Conservation (phyloP, 208 protist genomes). For the Crithidia thermophila region DNA sequence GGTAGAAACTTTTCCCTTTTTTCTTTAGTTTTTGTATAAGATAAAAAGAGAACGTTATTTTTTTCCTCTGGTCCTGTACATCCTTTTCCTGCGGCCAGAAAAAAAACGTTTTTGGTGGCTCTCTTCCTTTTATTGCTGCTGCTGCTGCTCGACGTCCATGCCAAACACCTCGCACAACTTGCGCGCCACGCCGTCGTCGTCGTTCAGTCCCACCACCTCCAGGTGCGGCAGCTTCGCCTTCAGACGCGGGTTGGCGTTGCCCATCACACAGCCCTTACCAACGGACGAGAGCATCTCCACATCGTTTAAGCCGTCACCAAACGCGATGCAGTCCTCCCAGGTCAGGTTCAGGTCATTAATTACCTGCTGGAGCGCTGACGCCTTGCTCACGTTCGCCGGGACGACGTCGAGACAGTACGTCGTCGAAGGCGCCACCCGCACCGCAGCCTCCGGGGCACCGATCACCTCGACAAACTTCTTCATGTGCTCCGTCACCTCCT, state of each 20-base stretch:
- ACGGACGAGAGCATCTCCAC: slow-evolving; percentile 57
- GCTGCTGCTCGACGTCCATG: slow-evolving; percentile 14
- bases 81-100: background rate
- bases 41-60: background rate
- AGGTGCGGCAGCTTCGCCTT: slow-evolving; percentile 61
- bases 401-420: slow-evolving; percentile 67
- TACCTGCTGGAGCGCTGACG: slow-evolving; percentile 54
- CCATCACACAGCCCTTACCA: slow-evolving; percentile 77
- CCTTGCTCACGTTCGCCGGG: slow-evolving; percentile 62
- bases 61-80: background rate
- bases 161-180: slow-evolving; percentile 70
- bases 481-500: slow-evolving; percentile 38
- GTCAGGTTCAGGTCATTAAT: slow-evolving; percentile 46
- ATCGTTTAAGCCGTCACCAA: slow-evolving; percentile 80
- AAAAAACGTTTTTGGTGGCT: background rate
- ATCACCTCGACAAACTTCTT: slow-evolving; percentile 27
- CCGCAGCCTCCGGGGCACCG: slow-evolving; percentile 19
- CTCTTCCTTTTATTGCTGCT: background rate
- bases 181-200: slow-evolving; percentile 65
- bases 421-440: slow-evolving; percentile 55
- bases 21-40: background rate
- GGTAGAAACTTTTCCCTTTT: background rate
- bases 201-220: slow-evolving; percentile 63
- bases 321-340: slow-evolving; percentile 63
- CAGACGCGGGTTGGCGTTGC: slow-evolving; percentile 54